phyloP scores from a whole-genome alignment of 2,329 filamentous ascomycete genomes.

The Anthostomella pinea region DNA sequence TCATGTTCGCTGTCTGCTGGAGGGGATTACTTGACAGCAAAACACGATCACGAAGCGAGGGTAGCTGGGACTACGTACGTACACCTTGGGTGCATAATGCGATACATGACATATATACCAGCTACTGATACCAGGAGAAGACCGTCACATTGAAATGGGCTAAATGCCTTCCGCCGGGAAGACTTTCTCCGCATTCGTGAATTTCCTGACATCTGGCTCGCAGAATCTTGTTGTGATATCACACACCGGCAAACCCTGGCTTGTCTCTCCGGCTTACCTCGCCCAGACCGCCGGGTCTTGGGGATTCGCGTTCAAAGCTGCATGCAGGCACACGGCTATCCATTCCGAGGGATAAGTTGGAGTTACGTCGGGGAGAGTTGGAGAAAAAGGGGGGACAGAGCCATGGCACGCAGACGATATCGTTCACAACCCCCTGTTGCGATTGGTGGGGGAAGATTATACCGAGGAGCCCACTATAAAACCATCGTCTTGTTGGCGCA shows the following conservation, averaged over 20 bases:
- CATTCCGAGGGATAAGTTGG: constrained; percentile 8
- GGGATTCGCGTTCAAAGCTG: neutral
- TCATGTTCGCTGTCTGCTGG: constrained; percentile 18
- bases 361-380: constrained; percentile 9
- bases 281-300: constrained; percentile 6
- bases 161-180: constrained; percentile 1
- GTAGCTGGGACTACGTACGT: neutral
- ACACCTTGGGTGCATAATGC: no score
- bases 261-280: constrained; percentile 1
- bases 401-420: constrained; percentile 3
- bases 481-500: neutral
- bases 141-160: constrained; percentile 1
- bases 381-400: constrained; percentile 13
- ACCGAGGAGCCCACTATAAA: constrained; percentile 14
- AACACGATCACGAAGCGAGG: neutral
- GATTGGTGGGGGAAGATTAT: constrained; percentile 32
- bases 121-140: neutral
- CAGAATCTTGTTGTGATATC: neutral
- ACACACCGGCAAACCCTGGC: no score
- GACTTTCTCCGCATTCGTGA: constrained; percentile 6
- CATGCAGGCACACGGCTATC: neutral
- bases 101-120: no score
- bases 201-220: constrained; percentile 1
- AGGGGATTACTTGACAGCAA: constrained; percentile 2
- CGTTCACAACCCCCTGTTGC: constrained; percentile 7